Evolutionary conservation across 140 eudicot genomes (phyloP), one percentile per base, ranked within the genome.

Genomic region (Oenanthe javanica): DNA sequence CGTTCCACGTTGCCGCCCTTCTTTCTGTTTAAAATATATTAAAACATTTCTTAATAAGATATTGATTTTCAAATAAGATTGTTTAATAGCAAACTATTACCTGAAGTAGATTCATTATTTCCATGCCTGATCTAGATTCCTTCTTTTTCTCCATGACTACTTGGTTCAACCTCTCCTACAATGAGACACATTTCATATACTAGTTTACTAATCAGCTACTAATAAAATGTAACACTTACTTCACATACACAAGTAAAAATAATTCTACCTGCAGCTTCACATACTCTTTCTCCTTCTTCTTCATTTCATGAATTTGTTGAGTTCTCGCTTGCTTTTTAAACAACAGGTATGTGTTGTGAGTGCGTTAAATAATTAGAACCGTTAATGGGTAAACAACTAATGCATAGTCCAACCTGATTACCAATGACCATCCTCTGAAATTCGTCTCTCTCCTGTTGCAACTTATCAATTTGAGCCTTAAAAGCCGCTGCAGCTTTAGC

Each of bases 101-200:
- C 97, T 95, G 99, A 77, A 95, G 94, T 80, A 95, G 83, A 87
- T 88, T 95, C 99, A 95, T 95, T 72, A 93, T 95, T 79, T 95
- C 99, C 99, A 95, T 91, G 89, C 99, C 99, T 73, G 99, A 95
- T 88, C 88, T 89, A 45, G 99, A 91, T 91, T 95, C 98, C 98
- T 95, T 95, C 97, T 95, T 95, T 83, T 95, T 95, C 90, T 95
- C 99, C 93, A 89, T 89, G 80, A 95, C 66, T 51, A 95, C 98
- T 93, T 95, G 99, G 83, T 95, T 95, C 59, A 95, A 82, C 82
- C 87, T 90, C 83, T 95, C 98, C 98, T 95, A 84, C 67, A 83
- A 50, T 73, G 72, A 75, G 61, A 82, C 16, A 55, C 42, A 70
- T 75, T 38, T 45, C 31, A 55, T 23, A 2, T 25, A 9, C 18